phyloP scores from a whole-genome alignment of 352 stramenopile genomes.

The Aphanomyces astaci region DNA sequence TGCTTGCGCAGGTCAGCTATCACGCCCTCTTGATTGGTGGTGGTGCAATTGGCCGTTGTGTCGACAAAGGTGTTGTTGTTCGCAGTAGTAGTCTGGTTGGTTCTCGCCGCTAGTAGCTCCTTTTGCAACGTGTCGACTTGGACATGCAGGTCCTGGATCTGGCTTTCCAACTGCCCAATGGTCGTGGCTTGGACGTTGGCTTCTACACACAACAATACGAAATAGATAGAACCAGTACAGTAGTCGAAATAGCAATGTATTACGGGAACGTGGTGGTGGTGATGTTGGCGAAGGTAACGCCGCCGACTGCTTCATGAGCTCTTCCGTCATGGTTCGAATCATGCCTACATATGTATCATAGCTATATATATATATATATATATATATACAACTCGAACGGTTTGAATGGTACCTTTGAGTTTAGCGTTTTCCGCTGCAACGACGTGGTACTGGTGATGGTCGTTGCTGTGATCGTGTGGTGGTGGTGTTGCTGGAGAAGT shows the following conservation, averaged over 20 bases:
- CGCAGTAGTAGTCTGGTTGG: too few species aligned
- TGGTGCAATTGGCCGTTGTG: too few species aligned
- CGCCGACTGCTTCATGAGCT: slow-evolving; percentile 35
- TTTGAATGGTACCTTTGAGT: slow-evolving; percentile 33
- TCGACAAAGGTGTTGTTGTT: too few species aligned
- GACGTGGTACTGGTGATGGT: neutral
- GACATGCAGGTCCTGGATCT: neutral
- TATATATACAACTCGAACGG: neutral
- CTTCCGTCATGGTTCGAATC: slow-evolving; percentile 74
- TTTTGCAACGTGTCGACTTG: neutral
- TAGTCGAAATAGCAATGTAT: too few species aligned
- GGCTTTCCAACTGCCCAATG: neutral
- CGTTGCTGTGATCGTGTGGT: neutral
- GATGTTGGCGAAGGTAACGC: neutral
- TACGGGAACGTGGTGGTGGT: neutral
- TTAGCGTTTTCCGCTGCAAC: slow-evolving; percentile 53
- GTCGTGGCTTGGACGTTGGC: neutral
- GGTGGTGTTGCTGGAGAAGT: neutral
- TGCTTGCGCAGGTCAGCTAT: slow-evolving; percentile 35
- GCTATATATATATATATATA: slow-evolving; percentile 16
- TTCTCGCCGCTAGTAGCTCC: neutral
- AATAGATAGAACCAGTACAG: too few species aligned
- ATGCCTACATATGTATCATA: slow-evolving; percentile 39
- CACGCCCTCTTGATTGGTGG: neutral
- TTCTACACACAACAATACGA: neutral